Percentiles rank a stretch among this genome's conserved stretches.
These are phyloP conservation scores for Thelephora aurantiotincta DNA, from an alignment of 768 basidiomycete genomes.

Conservation along the genomic window DNA sequence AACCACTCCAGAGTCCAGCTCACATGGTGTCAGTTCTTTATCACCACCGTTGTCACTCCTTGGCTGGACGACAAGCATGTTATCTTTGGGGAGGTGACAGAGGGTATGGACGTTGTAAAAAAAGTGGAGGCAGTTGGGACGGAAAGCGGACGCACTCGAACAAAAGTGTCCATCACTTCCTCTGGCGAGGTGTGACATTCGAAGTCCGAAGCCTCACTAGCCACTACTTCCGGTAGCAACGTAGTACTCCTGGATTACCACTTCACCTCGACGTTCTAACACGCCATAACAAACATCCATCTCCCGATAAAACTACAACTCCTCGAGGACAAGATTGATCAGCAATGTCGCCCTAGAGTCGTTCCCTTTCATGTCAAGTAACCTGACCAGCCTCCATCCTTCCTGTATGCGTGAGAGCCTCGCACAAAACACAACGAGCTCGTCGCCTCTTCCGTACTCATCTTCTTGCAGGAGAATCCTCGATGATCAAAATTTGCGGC, in stretches of 20 bases:
- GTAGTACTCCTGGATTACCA: too few species aligned
- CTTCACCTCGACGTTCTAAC: too few species aligned
- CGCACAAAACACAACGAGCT: constrained; percentile 39
- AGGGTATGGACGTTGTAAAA: constrained; percentile 53
- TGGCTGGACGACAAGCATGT: constrained; percentile 61
- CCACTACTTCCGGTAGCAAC: too few species aligned
- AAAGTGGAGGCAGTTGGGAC: constrained; percentile 31
- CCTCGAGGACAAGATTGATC: constrained; percentile 12
- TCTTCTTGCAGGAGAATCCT: constrained; percentile 21
- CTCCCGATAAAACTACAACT: too few species aligned
- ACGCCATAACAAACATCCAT: too few species aligned
- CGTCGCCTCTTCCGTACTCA: constrained; percentile 29
- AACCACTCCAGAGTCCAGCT: not conserved
- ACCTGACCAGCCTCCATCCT: constrained; percentile 34
- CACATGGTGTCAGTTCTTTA: constrained; percentile 40
- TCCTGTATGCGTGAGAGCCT: constrained; percentile 29
- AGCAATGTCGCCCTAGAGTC: constrained; percentile 17
- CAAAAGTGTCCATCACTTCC: constrained; percentile 11
- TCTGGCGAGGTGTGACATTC: constrained; percentile 9
- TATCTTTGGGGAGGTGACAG: constrained; percentile 57
- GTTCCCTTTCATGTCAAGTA: constrained; percentile 39
- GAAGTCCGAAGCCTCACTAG: too few species aligned
- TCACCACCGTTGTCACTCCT: constrained; percentile 57
- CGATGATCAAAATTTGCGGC: not conserved
- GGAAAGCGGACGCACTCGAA: constrained; percentile 14